Base-by-base conservation (phyloP, 805 yeast genomes). In the Yamadazyma insecticola region DNA sequence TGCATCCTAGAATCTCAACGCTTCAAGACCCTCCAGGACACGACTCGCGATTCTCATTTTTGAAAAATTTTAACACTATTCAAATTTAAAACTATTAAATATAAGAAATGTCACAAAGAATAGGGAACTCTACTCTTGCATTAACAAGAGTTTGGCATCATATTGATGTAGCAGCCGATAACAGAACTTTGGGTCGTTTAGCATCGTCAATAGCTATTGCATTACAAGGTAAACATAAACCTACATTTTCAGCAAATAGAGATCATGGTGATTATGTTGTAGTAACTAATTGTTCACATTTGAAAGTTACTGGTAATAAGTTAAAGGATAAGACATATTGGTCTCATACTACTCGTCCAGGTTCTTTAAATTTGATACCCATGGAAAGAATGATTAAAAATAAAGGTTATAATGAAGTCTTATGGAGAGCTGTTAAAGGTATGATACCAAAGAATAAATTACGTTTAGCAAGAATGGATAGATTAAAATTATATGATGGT, bases 251-350 rank as follows among this genome's bases (percentile, higher is more conserved):
- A 48, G 67, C 67, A 18, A 62, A 63, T 44, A 53, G 82, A 54
- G 99, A 92, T 61, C 77, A 80, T 42, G 99, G 99, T 10, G 99
- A 92, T 59, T 92, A 89, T 51, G 97, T 92, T 9, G 97, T 92
- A 9, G 96, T 90, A 2, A 84, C 97, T 10, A 94, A 92, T 63
- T 88, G 96, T 51, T 73, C 85, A 36, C 76, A 77, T 43, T 57
- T 92, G 48, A 79, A 78, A 44, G 69, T 82, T n/a, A 79, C 96
- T 0, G 97, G 97, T 41, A 81, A 78, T 39, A 90, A 92, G 56
- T 55, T 89, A 49, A 61, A 76, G 35, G 79, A 88, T 35, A 89
- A 85, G 57, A 70, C 78, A 7, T 92, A 92, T 63, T 81, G 95
- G 81, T 72, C 84, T 36, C 99, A 94, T 58, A 81, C 89, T 19